Evolutionary conservation across 129 eudicot genomes (phyloP).

Genomic region (Erigeron canadensis): DNA sequence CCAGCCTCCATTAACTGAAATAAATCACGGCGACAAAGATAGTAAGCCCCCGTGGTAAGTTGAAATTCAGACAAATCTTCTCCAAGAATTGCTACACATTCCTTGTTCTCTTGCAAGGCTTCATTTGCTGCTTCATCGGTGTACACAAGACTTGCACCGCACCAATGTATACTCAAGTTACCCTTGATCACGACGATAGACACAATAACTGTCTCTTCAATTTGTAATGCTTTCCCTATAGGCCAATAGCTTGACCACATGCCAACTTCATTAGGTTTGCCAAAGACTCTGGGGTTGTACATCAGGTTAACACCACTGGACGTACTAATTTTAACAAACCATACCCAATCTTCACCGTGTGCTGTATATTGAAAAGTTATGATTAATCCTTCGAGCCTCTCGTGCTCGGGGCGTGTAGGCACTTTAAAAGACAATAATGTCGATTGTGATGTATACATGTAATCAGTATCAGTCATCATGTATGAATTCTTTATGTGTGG

Average conservation of each 20-base stretch:
- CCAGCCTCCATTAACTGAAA: conserved; percentile 20
- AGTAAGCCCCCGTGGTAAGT: conserved; percentile 16
- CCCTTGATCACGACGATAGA: conserved; percentile 17
- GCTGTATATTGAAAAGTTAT: conserved; percentile 14
- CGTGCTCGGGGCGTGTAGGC: conserved; percentile 24
- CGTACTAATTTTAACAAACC: conserved; percentile 16
- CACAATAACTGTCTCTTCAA: conserved; percentile 20
- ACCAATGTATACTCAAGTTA: conserved; percentile 15
- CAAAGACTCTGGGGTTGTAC: conserved; percentile 32
- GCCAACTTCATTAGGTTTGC: conserved; percentile 27
- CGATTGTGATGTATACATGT: not conserved
- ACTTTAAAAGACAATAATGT: conserved; percentile 28
- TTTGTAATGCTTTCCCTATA: conserved; percentile 12
- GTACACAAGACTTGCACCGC: conserved; percentile 32
- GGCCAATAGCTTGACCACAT: conserved; percentile 43
- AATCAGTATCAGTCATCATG: not conserved
- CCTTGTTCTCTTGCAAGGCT: not conserved
- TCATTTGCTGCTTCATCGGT: not conserved
- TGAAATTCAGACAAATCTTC: conserved; percentile 8
- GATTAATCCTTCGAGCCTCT: conserved; percentile 24
- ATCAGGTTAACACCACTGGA: conserved; percentile 23
- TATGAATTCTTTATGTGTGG: conserved; percentile 9
- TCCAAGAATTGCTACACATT: not conserved
- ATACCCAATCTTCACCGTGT: too few species aligned
- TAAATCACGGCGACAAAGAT: conserved; percentile 22